Base-by-base conservation (phyloP, 179 eudicot genomes). In the Beta lomatogona region DNA sequence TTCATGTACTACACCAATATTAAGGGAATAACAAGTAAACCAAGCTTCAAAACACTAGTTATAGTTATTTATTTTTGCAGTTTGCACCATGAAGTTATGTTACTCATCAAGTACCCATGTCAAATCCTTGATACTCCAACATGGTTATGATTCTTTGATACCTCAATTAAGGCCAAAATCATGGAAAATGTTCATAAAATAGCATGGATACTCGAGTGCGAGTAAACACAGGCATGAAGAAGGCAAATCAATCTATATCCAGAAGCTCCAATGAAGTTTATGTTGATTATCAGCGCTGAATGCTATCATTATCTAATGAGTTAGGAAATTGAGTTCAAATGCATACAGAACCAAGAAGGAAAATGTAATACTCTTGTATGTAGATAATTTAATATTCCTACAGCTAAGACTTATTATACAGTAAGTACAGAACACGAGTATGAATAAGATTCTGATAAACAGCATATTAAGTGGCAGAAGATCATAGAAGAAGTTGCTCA, bases 401-500 rank as follows among this genome's bases (percentile, higher is more conserved):
- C 25, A 50, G 1, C 31, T 50, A 71, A 21, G 59, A 50, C 19
- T 14, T 11, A 1, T 50, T 3, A 46, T 1, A 71, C 1, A 28
- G 31, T 1, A n/a, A 13, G 2, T 48, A 9, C 21, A 14, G 12
- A 21, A 41, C n/a, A 67, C 2, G 41, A 36, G 1, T 21, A 4
- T 22, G 14, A 22, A 22, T 63, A n/a, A 16, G 11, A 3, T 1
- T 16, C 36, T 15, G 19, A 66, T n/a, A 31, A 80, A 60, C 4
- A 25, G 28, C 28, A 10, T 31, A 66, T 16, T 4, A 71, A 59
- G 57, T 41, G 28, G 53, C 31, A 19, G 36, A 45, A 63, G 64
- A 52, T 64, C 21, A 80, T 21, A 63, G n/a, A 54, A 66, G 50
- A 78, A 77, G 41, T 21, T 77, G 64, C 71, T 59, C 21, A 63